phyloP scores from a whole-genome alignment of 1,284 basidiomycete species.

The Marasmius oreades region DNA sequence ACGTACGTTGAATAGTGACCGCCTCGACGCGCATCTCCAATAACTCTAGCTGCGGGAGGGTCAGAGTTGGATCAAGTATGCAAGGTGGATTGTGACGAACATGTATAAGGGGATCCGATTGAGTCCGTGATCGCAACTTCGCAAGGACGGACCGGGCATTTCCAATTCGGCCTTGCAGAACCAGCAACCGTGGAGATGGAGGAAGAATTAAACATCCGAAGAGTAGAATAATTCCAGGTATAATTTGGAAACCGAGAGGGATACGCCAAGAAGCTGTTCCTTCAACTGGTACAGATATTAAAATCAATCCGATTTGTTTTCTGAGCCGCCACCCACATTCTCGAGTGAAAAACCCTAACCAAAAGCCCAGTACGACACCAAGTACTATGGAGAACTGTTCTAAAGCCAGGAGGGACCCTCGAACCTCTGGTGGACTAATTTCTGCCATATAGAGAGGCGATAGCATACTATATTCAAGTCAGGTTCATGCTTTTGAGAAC shows the following conservation, averaged over 20 bases:
- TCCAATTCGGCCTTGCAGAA: conserved; percentile 52
- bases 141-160: conserved; percentile 52
- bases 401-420: conserved; percentile 77
- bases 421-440: conserved; percentile 75
- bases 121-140: conserved; percentile 43
- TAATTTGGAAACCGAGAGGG: conserved; percentile 68
- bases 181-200: conserved; percentile 67
- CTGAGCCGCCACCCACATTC: conserved; percentile 37
- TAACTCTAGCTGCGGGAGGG: conserved; percentile 52
- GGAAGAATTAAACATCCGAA: conserved; percentile 66
- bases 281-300: conserved; percentile 40
- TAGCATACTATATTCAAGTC: conserved; percentile 52
- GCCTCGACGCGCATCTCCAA: conserved; percentile 71
- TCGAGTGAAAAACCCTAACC: conserved; percentile 75
- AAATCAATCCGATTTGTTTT: background rate
- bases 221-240: conserved; percentile 65
- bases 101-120: conserved; percentile 51
- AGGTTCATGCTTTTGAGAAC: background rate
- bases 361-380: conserved; percentile 77
- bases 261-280: conserved; percentile 72
- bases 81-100: conserved; percentile 27
- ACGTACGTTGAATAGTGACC: conserved; percentile 39
- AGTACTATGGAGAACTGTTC: conserved; percentile 79
- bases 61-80: background rate
- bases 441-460: conserved; percentile 81